A percentile compares a stretch with the other conserved stretches of the same genome.
Evolutionary conservation across 192 early-diverging fungal species (phyloP).

Genomic region (Spinellus fusiger): DNA sequence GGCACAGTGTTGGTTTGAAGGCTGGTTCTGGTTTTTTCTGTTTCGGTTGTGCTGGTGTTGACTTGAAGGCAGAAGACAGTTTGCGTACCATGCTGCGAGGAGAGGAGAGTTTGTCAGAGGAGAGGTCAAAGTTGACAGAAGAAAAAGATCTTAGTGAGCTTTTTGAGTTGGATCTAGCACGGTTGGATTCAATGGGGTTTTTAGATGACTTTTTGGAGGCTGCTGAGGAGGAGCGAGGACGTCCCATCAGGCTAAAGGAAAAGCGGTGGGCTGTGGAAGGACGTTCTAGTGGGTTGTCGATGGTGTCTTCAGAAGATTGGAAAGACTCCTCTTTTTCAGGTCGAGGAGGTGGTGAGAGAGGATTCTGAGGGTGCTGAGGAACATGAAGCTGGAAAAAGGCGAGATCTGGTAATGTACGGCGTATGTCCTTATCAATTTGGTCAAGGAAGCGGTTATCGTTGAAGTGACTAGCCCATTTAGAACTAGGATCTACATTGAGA

Average conservation of each 20-base stretch:
- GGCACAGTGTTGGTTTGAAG: slow-evolving; percentile 24
- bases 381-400: slow-evolving; percentile 69
- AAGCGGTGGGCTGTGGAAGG: slow-evolving; percentile 1
- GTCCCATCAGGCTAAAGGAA: slow-evolving; percentile 21
- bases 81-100: slow-evolving; percentile 28
- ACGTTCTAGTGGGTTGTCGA: not conserved
- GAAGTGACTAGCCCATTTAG: slow-evolving; percentile 61
- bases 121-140: slow-evolving; percentile 5
- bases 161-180: slow-evolving; percentile 27
- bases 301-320: not conserved
- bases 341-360: slow-evolving; percentile 31
- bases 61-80: slow-evolving; percentile 22
- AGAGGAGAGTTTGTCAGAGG: slow-evolving; percentile 6
- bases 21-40: slow-evolving; percentile 17
- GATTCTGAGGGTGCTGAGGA: slow-evolving; percentile 44
- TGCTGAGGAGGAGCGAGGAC: slow-evolving; percentile 23
- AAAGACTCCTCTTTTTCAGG: slow-evolving; percentile 3
- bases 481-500: slow-evolving; percentile 28
- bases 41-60: slow-evolving; percentile 9
- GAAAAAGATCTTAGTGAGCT: slow-evolving; percentile 21
- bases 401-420: slow-evolving; percentile 69
- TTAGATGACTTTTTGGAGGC: slow-evolving; percentile 31
- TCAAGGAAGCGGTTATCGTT: slow-evolving; percentile 54
- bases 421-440: slow-evolving; percentile 73
- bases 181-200: not conserved